A percentile compares a stretch with the other conserved stretches of the same genome.
Evolutionary conservation across 768 basidiomycete species (phyloP).

Genomic region (Boletus vermiculosoides): DNA sequence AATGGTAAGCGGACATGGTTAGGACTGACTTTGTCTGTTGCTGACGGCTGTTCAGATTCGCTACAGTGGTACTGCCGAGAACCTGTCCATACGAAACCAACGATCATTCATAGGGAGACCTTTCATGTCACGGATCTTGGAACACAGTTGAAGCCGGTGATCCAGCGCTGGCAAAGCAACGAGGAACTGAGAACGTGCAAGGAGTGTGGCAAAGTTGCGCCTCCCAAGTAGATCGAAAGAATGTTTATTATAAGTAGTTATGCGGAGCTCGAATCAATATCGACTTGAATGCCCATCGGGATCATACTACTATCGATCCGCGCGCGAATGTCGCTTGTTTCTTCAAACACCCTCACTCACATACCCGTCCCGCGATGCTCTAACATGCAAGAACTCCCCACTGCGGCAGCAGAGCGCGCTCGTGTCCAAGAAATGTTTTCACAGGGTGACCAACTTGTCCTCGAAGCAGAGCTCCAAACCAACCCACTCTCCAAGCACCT

Average conservation of each 20-base stretch:
- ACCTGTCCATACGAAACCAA: constrained; percentile 55
- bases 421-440: constrained; percentile 27
- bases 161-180: constrained; percentile 76
- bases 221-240: constrained; percentile 40
- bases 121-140: constrained; percentile 92
- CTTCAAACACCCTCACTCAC: not conserved
- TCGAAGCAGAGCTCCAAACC: constrained; percentile 18
- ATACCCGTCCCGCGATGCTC: constrained; percentile 38
- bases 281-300: not conserved
- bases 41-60: constrained; percentile 55
- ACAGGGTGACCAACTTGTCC: constrained; percentile 1
- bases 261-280: constrained; percentile 20
- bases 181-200: constrained; percentile 66
- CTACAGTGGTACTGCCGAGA: constrained; percentile 91
- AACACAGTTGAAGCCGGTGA: constrained; percentile 89
- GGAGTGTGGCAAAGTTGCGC: constrained; percentile 64
- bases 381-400: constrained; percentile 45
- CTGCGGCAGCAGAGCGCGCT: constrained; percentile 38
- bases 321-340: not conserved
- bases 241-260: not conserved
- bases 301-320: not conserved
- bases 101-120: constrained; percentile 77
- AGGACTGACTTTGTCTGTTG: not conserved
- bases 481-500: constrained; percentile 45
- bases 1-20: constrained; percentile 51